Evolutionary conservation across 805 yeast genomes (phyloP).

Genomic region (Yamadazyma philogaea): DNA sequence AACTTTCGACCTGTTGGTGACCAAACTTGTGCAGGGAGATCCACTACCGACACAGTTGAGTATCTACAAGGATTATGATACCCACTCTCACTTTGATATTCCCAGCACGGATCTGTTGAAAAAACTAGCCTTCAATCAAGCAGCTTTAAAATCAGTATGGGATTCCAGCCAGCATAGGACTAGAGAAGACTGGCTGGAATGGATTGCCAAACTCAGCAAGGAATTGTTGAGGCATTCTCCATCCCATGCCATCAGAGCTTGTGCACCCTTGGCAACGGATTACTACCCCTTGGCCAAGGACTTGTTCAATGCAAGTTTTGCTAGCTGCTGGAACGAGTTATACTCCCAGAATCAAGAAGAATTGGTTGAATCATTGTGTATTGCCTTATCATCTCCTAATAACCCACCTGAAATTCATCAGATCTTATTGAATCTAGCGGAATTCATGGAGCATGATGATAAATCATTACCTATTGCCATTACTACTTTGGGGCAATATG

Average conservation of each 20-base stretch:
- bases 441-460: constrained; percentile 96
- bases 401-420: constrained; percentile 96
- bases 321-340: constrained; percentile 92
- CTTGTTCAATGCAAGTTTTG: constrained; percentile 89
- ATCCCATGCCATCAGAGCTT: constrained; percentile 89
- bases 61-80: constrained; percentile 59
- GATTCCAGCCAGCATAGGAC: constrained; percentile 86
- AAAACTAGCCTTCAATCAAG: constrained; percentile 68
- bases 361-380: constrained; percentile 76
- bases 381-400: constrained; percentile 84
- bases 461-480: constrained; percentile 89
- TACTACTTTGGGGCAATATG: constrained; percentile 87
- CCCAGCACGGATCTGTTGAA: constrained; percentile 65
- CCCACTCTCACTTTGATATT: constrained; percentile 43
- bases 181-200: constrained; percentile 96
- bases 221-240: constrained; percentile 90
- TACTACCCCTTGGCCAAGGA: constrained; percentile 87
- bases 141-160: constrained; percentile 78
- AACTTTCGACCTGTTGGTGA: constrained; percentile 76
- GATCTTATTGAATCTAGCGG: constrained; percentile 83
- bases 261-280: constrained; percentile 83
- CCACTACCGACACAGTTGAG: constrained; percentile 76
- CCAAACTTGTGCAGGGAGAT: constrained; percentile 75
- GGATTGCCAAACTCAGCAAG: constrained; percentile 85
- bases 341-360: constrained; percentile 89